These are phyloP conservation scores for Lactifluus subvellereus DNA, from an alignment of 768 basidiomycete species.

Conservation along the genomic window DNA sequence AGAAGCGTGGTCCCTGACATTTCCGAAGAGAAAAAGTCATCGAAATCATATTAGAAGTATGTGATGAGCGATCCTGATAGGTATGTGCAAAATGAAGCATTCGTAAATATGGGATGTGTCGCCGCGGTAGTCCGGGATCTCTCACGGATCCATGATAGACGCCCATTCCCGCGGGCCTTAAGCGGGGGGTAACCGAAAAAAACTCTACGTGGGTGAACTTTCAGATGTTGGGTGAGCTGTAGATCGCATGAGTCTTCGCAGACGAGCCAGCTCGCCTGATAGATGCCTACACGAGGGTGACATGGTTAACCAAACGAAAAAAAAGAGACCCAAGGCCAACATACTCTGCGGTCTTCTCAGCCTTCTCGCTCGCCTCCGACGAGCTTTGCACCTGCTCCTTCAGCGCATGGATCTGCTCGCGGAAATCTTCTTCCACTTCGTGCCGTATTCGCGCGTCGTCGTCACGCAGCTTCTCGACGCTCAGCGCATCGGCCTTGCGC, in stretches of 20 bases:
- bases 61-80: constrained; percentile 19
- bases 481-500: constrained; percentile 41
- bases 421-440: constrained; percentile 58
- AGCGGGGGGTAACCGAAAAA: not conserved
- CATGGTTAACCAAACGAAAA: constrained; percentile 12
- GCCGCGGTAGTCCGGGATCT: not conserved
- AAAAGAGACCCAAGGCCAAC: constrained; percentile 27
- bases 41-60: constrained; percentile 6
- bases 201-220: constrained; percentile 11
- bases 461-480: constrained; percentile 45
- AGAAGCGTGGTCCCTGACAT: too few species aligned
- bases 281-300: constrained; percentile 40
- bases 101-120: constrained; percentile 12
- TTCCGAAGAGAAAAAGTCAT: not conserved
- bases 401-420: constrained; percentile 49
- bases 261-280: constrained; percentile 56
- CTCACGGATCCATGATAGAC: not conserved
- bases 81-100: constrained; percentile 17
- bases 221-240: constrained; percentile 31
- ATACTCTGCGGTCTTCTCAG: constrained; percentile 57
- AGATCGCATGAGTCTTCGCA: constrained; percentile 68
- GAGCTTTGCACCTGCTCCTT: constrained; percentile 50
- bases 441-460: constrained; percentile 45
- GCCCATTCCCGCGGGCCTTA: not conserved
- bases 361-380: constrained; percentile 49